These are phyloP conservation scores for Pseudonitzschia delicatissima DNA, from an alignment of 108 stramenopile genomes.

Conservation along the genomic window DNA sequence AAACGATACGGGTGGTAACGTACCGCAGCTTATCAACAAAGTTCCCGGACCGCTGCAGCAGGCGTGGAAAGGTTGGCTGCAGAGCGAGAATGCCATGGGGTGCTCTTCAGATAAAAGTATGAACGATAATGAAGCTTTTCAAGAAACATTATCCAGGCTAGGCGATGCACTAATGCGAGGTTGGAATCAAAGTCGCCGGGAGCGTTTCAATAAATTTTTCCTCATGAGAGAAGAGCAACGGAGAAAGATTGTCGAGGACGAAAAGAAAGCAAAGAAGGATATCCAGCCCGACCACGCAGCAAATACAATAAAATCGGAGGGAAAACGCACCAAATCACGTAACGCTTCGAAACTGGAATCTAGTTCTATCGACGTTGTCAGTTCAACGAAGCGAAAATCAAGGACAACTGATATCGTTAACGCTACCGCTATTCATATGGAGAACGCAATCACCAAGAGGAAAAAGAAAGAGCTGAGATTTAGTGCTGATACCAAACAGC, in stretches of 20 bases:
- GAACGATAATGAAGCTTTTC: neutral
- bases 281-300: neutral
- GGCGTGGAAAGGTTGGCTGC: constrained; percentile 21
- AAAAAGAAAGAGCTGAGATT: constrained; percentile 6
- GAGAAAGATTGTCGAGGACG: neutral
- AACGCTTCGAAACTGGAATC: neutral
- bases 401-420: neutral
- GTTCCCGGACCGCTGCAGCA: constrained; percentile 21
- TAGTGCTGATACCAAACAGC: constrained; percentile 14
- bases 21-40: neutral
- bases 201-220: constrained; percentile 2
- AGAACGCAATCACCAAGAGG: neutral
- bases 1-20: neutral
- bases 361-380: neutral
- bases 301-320: neutral
- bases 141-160: neutral
- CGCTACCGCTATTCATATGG: neutral
- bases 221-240: constrained; percentile 4
- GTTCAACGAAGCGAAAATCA: constrained; percentile 1
- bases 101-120: neutral
- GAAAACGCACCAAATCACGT: neutral
- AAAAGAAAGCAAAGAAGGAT: neutral
- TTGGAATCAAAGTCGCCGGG: constrained; percentile 8
- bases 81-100: neutral
- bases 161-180: constrained; percentile 1